Evolutionary conservation across 192 early-diverging fungal species (phyloP), one percentile per base, ranked within the genome.

Genomic region (Pilobolus umbonatus): DNA sequence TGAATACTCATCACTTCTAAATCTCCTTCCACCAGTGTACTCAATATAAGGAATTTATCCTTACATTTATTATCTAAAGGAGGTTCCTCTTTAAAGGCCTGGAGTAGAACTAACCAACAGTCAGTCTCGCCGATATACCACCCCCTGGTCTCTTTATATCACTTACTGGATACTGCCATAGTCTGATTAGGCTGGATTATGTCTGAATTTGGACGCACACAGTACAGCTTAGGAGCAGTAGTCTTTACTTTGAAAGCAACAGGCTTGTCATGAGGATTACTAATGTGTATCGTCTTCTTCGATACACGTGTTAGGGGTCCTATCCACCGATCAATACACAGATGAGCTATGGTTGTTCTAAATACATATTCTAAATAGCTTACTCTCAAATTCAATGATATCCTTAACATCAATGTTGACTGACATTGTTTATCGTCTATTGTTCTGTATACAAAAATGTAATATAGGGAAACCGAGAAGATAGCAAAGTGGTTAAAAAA

Each of bases 231-330:
- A 35, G 96, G 96, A 2, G 96, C 96, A 8, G 96, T 99, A 15
- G 96, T 99, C 62, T 99, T 99, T 67, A 99, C 90, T 68, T 99
- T 97, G 82, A 95, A 99, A n/a, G 91, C 89, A 29, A 95, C 76
- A 1, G 90, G 79, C 36, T 79, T 45, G 55, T 79, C 72, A 56
- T 77, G 76, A 28, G 76, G 73, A 77, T 91, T 91, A 25, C 68
- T 75, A 51, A 90, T 75, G n/a, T 64, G 55, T 49, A 88, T 62
- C 6, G 57, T 54, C 49, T 80, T 79, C 39, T 83, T 78, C 46
- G 82, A 79, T 49, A 77, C 68, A 43, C 71, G 65, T 40, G 81
- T 80, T 57, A 89, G 79, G 21, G 87, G 87, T 62, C 83, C 84
- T 86, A 38, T 6, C 28, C 29, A 22, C 19, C 11, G 14, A 8